Evolutionary conservation across 192 early-diverging fungal genomes (phyloP).

Genomic region (Coemansia sp.): DNA sequence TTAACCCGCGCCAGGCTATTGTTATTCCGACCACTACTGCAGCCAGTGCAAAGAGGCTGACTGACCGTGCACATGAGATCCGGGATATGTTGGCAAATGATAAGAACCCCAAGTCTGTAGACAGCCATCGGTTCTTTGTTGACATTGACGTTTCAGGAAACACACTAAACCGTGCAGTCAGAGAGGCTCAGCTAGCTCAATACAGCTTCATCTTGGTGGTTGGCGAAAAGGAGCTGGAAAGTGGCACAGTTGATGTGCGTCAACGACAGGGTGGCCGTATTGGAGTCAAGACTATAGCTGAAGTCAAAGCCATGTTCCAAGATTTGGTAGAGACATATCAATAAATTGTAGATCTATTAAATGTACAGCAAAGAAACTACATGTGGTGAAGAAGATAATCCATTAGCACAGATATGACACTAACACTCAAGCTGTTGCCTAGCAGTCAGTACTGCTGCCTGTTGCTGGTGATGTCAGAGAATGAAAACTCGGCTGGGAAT

Average conservation of each 20-base stretch:
- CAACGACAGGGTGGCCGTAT: conserved; percentile 62
- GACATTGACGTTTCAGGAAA: conserved; percentile 71
- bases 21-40: conserved; percentile 65
- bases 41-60: conserved; percentile 55
- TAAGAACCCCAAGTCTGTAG: conserved; percentile 43
- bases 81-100: conserved; percentile 38
- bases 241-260: conserved; percentile 75
- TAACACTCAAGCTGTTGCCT: conserved; percentile 89
- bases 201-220: conserved; percentile 90
- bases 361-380: conserved; percentile 14
- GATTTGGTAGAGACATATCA: conserved; percentile 49
- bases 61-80: conserved; percentile 69
- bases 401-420: conserved; percentile 76
- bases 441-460: conserved; percentile 81
- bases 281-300: conserved; percentile 62
- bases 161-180: conserved; percentile 72
- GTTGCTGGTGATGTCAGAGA: conserved; percentile 64
- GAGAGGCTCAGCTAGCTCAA: conserved; percentile 74
- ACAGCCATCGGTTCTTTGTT: conserved; percentile 71
- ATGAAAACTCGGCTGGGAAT: conserved; percentile 72
- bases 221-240: conserved; percentile 74
- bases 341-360: conserved; percentile 12
- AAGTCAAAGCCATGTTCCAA: conserved; percentile 62
- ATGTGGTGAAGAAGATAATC: conserved; percentile 61
- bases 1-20: conserved; percentile 85